A percentile compares a stretch with the other conserved stretches of the same genome.
Conservation (phyloP, 768 basidiomycete species). For the Termitomyces sp. region DNA sequence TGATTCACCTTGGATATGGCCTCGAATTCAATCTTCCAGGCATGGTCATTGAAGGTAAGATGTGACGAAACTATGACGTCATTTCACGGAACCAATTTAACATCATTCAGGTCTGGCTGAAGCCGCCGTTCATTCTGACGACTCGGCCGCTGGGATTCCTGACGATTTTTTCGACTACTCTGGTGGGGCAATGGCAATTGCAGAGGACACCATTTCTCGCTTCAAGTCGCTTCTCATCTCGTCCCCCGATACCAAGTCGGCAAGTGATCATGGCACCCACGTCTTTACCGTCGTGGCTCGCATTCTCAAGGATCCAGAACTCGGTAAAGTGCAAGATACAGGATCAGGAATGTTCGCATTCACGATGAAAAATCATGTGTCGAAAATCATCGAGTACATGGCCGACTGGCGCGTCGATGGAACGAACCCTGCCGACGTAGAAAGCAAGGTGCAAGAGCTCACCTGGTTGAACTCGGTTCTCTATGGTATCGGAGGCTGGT, state of each 20-base stretch:
- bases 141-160: constrained; percentile 25
- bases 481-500: constrained; percentile 23
- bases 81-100: not conserved
- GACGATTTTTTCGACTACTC: constrained; percentile 16
- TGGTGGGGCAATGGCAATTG: not conserved
- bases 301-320: constrained; percentile 20
- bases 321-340: constrained; percentile 15
- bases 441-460: constrained; percentile 20
- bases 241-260: not conserved
- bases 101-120: constrained; percentile 51
- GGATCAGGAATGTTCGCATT: constrained; percentile 9
- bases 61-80: constrained; percentile 7
- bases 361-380: constrained; percentile 15
- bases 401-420: constrained; percentile 19
- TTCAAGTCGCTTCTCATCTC: constrained; percentile 15
- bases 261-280: constrained; percentile 9
- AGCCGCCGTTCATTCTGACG: constrained; percentile 44
- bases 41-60: constrained; percentile 58
- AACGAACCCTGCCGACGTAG: constrained; percentile 14
- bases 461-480: constrained; percentile 22
- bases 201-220: constrained; percentile 13
- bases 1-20: constrained; percentile 67
- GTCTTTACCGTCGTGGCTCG: constrained; percentile 21
- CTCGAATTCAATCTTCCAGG: constrained; percentile 62
- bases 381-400: constrained; percentile 13